Conservation (phyloP, 441 rosid genomes). For the Iberis amara region DNA sequence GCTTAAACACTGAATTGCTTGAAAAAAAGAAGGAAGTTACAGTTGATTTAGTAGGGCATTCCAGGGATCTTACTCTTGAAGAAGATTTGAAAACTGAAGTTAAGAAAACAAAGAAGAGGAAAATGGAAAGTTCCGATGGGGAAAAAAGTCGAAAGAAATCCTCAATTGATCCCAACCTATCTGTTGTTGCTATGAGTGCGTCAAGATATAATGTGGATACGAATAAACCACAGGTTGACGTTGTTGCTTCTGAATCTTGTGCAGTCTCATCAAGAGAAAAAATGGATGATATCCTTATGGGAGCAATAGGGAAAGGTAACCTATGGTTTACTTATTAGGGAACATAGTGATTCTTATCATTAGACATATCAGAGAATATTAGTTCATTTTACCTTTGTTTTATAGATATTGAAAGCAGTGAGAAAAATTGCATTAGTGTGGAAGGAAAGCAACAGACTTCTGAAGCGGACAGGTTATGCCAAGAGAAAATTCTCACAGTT, state of each 20-base stretch:
- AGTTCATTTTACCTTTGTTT: neutral
- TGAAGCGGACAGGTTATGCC: neutral
- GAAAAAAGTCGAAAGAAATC: neutral
- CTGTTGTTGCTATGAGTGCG: too few relatives aligned
- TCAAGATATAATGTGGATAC: too few relatives aligned
- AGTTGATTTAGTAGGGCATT: neutral
- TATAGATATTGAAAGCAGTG: neutral
- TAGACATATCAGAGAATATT: neutral
- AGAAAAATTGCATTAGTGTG: slow-evolving; percentile 3
- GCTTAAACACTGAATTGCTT: neutral
- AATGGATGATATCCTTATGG: neutral
- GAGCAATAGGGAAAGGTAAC: slow-evolving; percentile 2
- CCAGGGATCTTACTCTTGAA: neutral
- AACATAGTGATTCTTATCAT: neutral
- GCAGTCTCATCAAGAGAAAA: neutral
- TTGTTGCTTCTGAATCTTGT: neutral
- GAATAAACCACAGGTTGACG: too few relatives aligned
- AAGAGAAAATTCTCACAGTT: neutral
- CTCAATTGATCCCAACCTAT: neutral
- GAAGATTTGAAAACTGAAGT: neutral
- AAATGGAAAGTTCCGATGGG: neutral
- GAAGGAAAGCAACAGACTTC: slow-evolving; percentile 1
- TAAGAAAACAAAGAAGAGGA: slow-evolving; percentile 13
- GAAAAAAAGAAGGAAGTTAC: neutral
- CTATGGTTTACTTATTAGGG: neutral